Evolutionary conservation across 1,284 basidiomycete species (phyloP).

Genomic region (Fomitopsis betulina): DNA sequence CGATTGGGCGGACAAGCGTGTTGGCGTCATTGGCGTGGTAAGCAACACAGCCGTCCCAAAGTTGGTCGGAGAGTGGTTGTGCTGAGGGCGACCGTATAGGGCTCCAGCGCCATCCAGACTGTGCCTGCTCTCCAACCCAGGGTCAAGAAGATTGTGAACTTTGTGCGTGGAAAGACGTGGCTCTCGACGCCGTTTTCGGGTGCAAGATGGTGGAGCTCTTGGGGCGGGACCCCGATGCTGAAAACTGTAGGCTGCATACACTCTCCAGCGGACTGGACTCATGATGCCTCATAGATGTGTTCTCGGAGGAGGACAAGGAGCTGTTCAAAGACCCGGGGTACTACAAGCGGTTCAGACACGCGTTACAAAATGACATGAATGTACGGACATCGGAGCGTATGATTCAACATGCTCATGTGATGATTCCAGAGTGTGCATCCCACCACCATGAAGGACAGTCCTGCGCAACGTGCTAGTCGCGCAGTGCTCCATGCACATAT

Average conservation of each 20-base stretch:
- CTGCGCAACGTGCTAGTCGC: conserved; percentile 36
- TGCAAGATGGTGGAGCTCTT: conserved; percentile 36
- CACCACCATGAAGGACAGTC: conserved; percentile 39
- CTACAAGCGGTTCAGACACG: conserved; percentile 46
- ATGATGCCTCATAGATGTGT: conserved; percentile 32
- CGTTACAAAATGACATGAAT: conserved; percentile 49
- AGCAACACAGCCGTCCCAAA: conserved; percentile 12
- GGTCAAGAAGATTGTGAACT: conserved; percentile 49
- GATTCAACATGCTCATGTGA: background rate
- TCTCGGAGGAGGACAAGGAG: conserved; percentile 50
- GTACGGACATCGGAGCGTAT: conserved; percentile 26
- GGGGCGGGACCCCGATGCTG: conserved; percentile 28
- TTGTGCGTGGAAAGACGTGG: conserved; percentile 61
- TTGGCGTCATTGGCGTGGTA: conserved; percentile 62
- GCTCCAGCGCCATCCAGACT: conserved; percentile 63
- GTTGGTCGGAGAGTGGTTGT: background rate
- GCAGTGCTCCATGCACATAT: conserved; percentile 43
- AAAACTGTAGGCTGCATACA: conserved; percentile 37
- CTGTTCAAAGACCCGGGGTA: conserved; percentile 43
- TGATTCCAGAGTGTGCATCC: conserved; percentile 37
- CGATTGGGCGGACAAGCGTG: conserved; percentile 48
- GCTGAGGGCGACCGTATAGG: conserved; percentile 29
- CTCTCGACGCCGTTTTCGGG: conserved; percentile 46
- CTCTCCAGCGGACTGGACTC: background rate
- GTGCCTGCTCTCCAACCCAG: conserved; percentile 53